Percentiles rank a stretch among this genome's conserved stretches.
phyloP scores from a whole-genome alignment of 2,329 filamentous ascomycete genomes.

The Alternaria triticimaculans region DNA sequence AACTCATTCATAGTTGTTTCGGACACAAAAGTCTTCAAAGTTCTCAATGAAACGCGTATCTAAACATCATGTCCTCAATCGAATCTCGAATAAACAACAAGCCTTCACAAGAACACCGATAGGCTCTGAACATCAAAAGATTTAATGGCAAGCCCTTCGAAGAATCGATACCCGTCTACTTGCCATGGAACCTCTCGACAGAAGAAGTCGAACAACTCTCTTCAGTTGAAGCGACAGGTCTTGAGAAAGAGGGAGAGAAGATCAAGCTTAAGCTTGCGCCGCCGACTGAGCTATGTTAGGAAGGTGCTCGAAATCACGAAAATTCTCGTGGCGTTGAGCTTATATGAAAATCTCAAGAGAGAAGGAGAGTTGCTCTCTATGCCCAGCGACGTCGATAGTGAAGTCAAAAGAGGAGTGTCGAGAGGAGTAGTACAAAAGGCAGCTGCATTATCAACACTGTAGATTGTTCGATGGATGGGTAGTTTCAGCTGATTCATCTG shows the following conservation, averaged over 20 bases:
- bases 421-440: neutral
- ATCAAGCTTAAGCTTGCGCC: conserved; percentile 64
- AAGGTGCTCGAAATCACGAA: conserved; percentile 63
- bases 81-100: neutral
- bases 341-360: conserved; percentile 61
- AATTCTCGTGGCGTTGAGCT: conserved; percentile 60
- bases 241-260: conserved; percentile 63
- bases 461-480: neutral
- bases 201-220: conserved; percentile 31
- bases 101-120: neutral
- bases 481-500: neutral
- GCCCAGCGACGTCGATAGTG: conserved; percentile 18
- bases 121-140: neutral
- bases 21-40: neutral
- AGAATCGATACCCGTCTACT: conserved; percentile 50
- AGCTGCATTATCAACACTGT: neutral
- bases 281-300: conserved; percentile 60
- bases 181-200: conserved; percentile 52
- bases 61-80: neutral
- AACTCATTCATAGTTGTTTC: neutral
- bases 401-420: conserved; percentile 10
- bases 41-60: neutral
- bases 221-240: conserved; percentile 61
- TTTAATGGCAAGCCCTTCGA: conserved; percentile 22
- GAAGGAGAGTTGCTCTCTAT: conserved; percentile 52